phyloP scores from a whole-genome alignment of 768 basidiomycete genomes.

The Hygrocybe coccinea region DNA sequence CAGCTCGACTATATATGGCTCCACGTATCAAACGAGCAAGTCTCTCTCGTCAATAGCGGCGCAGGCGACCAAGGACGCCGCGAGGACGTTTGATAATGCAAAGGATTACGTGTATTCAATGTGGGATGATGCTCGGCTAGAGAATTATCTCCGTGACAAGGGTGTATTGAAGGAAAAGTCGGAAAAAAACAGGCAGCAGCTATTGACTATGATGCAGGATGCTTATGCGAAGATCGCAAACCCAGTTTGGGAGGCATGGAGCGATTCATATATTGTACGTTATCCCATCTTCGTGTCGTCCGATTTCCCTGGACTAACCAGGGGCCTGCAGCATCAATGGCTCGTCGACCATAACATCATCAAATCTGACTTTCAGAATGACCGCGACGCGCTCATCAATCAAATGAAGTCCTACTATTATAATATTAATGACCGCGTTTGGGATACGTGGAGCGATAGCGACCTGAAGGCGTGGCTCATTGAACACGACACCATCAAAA shows the following conservation, averaged over 20 bases:
- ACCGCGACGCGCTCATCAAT: slow-evolving; percentile 57
- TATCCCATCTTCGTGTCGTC: background rate
- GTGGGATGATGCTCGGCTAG: slow-evolving; percentile 78
- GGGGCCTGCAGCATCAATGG: slow-evolving; percentile 63
- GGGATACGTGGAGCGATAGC: slow-evolving; percentile 70
- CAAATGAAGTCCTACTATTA: slow-evolving; percentile 83
- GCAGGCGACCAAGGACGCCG: slow-evolving; percentile 50
- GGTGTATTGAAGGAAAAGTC: slow-evolving; percentile 61
- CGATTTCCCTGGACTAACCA: background rate
- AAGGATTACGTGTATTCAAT: slow-evolving; percentile 87
- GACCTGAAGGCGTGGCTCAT: slow-evolving; percentile 78
- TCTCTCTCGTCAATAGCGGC: slow-evolving; percentile 40
- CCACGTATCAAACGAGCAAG: slow-evolving; percentile 36
- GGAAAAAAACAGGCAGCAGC: slow-evolving; percentile 58
- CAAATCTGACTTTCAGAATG: slow-evolving; percentile 45
- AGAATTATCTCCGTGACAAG: slow-evolving; percentile 68
- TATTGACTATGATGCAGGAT: slow-evolving; percentile 63
- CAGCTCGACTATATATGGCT: slow-evolving; percentile 46
- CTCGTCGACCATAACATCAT: slow-evolving; percentile 74
- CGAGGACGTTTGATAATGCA: slow-evolving; percentile 55
- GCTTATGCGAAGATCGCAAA: slow-evolving; percentile 58
- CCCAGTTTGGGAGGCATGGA: slow-evolving; percentile 83
- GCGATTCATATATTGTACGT: slow-evolving; percentile 73
- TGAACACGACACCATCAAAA: slow-evolving; percentile 66
- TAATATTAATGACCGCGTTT: slow-evolving; percentile 47